Evolutionary conservation across 176 grass and related monocot genomes (phyloP).

Genomic region (Oryza rufipogon): DNA sequence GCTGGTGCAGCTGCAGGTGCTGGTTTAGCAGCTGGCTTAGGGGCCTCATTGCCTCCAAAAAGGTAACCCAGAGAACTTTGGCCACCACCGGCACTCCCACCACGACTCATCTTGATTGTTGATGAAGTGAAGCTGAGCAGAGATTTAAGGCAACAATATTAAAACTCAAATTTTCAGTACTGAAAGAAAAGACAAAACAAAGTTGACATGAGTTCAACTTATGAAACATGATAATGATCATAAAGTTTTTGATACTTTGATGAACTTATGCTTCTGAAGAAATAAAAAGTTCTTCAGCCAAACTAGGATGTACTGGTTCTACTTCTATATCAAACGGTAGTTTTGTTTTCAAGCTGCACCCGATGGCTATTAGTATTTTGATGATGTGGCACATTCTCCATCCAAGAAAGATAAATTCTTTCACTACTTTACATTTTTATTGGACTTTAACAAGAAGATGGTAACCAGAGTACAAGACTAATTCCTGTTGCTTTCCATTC

Average conservation of each 20-base stretch:
- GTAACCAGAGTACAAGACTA: neutral
- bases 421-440: neutral
- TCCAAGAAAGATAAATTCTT: too few species aligned
- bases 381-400: too few species aligned
- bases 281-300: neutral
- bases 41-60: conserved; percentile 56
- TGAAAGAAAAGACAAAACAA: neutral
- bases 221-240: neutral
- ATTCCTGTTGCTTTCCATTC: neutral
- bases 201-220: neutral
- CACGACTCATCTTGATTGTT: conserved; percentile 67
- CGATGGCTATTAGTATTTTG: too few species aligned
- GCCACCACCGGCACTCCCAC: conserved; percentile 76
- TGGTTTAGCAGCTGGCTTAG: conserved; percentile 44
- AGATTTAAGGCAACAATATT: conserved; percentile 4
- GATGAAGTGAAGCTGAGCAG: conserved; percentile 21
- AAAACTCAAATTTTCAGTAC: neutral
- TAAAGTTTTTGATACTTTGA: neutral
- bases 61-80: conserved; percentile 75
- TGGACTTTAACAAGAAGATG: neutral
- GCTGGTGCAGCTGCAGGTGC: conserved; percentile 2
- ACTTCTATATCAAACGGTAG: too few species aligned
- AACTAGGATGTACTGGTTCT: too few species aligned
- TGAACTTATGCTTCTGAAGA: neutral
- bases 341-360: too few species aligned